Evolutionary conservation across 2,329 filamentous ascomycete genomes (phyloP), one percentile per base, ranked within the genome.

Genomic region (Xylariaceae sp.): DNA sequence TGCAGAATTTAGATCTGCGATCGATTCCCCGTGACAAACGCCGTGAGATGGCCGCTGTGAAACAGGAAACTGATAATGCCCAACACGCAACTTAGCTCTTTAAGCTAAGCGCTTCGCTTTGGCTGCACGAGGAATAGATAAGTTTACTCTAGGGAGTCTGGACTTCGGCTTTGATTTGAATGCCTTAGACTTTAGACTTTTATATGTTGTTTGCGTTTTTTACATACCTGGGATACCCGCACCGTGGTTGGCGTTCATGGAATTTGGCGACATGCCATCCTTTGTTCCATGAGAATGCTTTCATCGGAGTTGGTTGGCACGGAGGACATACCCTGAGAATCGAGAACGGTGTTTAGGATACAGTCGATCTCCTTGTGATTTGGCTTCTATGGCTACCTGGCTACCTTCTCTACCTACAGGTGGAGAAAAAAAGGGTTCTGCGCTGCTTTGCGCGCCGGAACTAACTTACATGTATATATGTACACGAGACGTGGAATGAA

Each of bases 341-440:
- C 11, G 15, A 57, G 45, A 51, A 33, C 13, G 47, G 55, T 39
- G 55, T 44, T 50, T 32, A 50, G 26, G 46, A 53, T 57, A 10
- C 21, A n/a, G 9, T 16, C 4, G 30, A n/a, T 42, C 32, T 16
- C 8, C 7, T 18, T 24, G 18, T 10, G 21, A 30, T 21, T 23
- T 21, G 5, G 27, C 35, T n/a, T n/a, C n/a, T n/a, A n/a, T n/a
- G n/a, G n/a, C n/a, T n/a, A n/a, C n/a, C 33, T 29, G 10, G 43
- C 9, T 29, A 3, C 21, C 13, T 18, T 20, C 23, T 23, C 7
- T n/a, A 32, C n/a, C n/a, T n/a, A n/a, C n/a, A n/a, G n/a, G n/a
- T n/a, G n/a, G 26, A 15, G 37, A 18, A 13, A 15, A 27, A 9
- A 27, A 27, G n/a, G n/a, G n/a, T n/a, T n/a, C 24, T 27, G 24